A percentile compares a stretch with the other conserved stretches of the same genome.
Evolutionary conservation across 352 stramenopile species (phyloP).

Genomic region (Paralagenidium karlingii): DNA sequence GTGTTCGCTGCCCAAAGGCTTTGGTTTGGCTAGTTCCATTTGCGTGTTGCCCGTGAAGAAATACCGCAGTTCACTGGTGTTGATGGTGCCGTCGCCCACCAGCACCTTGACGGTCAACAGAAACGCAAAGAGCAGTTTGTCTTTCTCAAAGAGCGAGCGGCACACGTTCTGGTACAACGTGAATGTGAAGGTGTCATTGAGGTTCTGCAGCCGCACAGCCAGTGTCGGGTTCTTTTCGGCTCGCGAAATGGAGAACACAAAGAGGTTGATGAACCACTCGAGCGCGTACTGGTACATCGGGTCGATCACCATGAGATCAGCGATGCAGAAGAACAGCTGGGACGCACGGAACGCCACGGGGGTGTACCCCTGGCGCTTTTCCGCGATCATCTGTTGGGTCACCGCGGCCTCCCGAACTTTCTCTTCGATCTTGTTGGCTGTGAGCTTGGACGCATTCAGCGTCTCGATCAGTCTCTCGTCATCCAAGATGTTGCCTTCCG

Average conservation of each 20-base stretch:
- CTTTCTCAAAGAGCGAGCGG: conserved; percentile 92
- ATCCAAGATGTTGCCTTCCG: conserved; percentile 92
- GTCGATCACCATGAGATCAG: conserved; percentile 86
- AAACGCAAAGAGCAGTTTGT: conserved; percentile 95
- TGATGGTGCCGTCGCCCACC: conserved; percentile 59
- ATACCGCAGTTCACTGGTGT: conserved; percentile 73
- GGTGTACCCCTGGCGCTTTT: conserved; percentile 85
- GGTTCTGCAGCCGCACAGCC: conserved; percentile 65
- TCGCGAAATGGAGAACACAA: conserved; percentile 83
- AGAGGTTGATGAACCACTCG: conserved; percentile 94
- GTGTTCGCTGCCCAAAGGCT: conserved; percentile 27
- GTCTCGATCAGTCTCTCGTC: conserved; percentile 93
- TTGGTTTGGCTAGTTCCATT: conserved; percentile 77
- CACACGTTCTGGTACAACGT: conserved; percentile 94
- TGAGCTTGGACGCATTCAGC: conserved; percentile 87
- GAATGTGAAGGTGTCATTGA: conserved; percentile 93
- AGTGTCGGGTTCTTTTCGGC: conserved; percentile 69
- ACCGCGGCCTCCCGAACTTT: conserved; percentile 88
- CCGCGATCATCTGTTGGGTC: conserved; percentile 88
- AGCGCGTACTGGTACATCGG: conserved; percentile 96
- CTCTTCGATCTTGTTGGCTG: conserved; percentile 89
- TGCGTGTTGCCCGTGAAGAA: conserved; percentile 89
- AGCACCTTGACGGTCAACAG: conserved; percentile 89
- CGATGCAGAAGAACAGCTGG: conserved; percentile 93
- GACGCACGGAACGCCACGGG: conserved; percentile 85